Base-by-base conservation (phyloP, 352 stramenopile species). In the Globisporangium paddicum region DNA sequence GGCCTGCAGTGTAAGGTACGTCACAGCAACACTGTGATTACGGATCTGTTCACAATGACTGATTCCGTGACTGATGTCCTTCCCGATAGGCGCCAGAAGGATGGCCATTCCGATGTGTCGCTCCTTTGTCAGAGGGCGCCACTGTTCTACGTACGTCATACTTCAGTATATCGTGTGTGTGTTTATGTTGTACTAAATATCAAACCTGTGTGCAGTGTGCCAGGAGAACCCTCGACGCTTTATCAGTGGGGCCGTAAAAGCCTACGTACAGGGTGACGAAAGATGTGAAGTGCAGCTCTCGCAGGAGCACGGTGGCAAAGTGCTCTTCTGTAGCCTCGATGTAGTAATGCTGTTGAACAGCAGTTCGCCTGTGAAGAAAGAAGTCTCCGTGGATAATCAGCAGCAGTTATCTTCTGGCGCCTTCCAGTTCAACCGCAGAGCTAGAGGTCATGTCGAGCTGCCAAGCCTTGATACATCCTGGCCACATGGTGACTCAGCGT, bases 291-390 rank as follows among this genome's bases (percentile, higher is more conserved):
- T 82, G 26, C 68, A 63, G 46, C 67, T 65, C 35, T 52, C 35
- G 45, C 64, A 26, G 8, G 66, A 73, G 30, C 55, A 59, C 25
- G 63, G 75, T 2, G 62, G 67, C n/a, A 71, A 56, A 8, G 50
- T 79, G 6, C 8, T 42, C 1, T 34, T 70, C 19, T 88, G 74
- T 46, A 70, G 42, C 19, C 63, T 90, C 18, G 68, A 81, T 14
- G 63, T 72, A 6, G 66, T 89, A 16, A 92, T 92, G 82, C 62
- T 81, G 21, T 68, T 86, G 18, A 62, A 70, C 18, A 28, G 21
- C 18, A 52, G 23, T 3, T 40, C 23, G n/a, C 66, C 71, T 45
- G 49, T 73, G 2, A 72, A 68, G 28, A 62, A 63, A 45, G 53
- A 61, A 30, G 11, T 23, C 9, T 45, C 37, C 13, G 56, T 18